Conservation (phyloP, 208 protist species). For the Wallacemonas collosoma region DNA sequence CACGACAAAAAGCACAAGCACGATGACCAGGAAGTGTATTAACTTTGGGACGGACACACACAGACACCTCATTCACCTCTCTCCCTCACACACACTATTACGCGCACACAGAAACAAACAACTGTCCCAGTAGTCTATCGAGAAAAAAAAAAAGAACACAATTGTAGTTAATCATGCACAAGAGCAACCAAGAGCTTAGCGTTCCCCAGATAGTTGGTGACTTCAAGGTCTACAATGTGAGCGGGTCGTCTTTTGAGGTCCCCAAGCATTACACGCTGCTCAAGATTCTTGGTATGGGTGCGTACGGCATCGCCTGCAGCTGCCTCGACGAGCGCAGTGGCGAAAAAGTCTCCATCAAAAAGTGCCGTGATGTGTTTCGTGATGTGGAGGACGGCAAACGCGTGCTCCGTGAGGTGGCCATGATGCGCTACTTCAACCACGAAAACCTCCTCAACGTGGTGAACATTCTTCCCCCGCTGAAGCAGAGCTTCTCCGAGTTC, state of each 20-base stretch:
- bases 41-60: no score
- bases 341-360: slow-evolving; percentile 91
- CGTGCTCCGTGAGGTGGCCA: slow-evolving; percentile 91
- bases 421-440: slow-evolving; percentile 94
- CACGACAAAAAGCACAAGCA: no score
- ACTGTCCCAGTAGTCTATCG: neutral
- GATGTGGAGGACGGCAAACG: slow-evolving; percentile 93
- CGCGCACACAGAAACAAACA: slow-evolving; percentile 5
- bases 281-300: slow-evolving; percentile 94
- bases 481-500: slow-evolving; percentile 86
- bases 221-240: slow-evolving; percentile 90
- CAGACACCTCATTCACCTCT: no score
- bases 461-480: slow-evolving; percentile 92
- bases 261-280: slow-evolving; percentile 78
- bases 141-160: slow-evolving; percentile 12
- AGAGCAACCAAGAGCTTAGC: slow-evolving; percentile 83
- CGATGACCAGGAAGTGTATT: no score
- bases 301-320: slow-evolving; percentile 96
- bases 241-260: slow-evolving; percentile 80
- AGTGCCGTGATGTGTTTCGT: slow-evolving; percentile 87
- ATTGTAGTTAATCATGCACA: slow-evolving; percentile 61
- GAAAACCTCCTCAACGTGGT: slow-evolving; percentile 93
- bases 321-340: slow-evolving; percentile 76
- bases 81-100: no score
- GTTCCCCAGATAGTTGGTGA: slow-evolving; percentile 79